Evolutionary conservation across 2,329 filamentous ascomycete species (phyloP).

Genomic region (Endoconidiophora polonica): DNA sequence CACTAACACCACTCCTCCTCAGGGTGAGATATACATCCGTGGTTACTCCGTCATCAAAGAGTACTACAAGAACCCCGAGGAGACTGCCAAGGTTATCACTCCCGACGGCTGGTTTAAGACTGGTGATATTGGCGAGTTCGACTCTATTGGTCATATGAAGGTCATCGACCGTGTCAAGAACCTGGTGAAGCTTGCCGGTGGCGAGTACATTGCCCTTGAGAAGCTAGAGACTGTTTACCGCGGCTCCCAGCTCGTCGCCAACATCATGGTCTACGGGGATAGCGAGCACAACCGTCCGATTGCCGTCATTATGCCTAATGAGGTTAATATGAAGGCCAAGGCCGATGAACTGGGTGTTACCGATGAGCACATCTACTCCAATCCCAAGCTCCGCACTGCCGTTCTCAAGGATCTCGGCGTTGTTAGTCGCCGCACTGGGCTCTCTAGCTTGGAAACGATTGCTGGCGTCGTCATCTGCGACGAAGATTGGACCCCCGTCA

Average conservation of each 20-base stretch:
- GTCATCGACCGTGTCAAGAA: slow-evolving; percentile 98
- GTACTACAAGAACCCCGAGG: slow-evolving; percentile 75
- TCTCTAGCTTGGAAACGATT: slow-evolving; percentile 57
- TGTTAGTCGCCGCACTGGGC: slow-evolving; percentile 46
- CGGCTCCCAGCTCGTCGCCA: slow-evolving; percentile 58
- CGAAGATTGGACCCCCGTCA: slow-evolving; percentile 76
- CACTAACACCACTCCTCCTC: slow-evolving; percentile 55
- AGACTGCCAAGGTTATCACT: slow-evolving; percentile 63
- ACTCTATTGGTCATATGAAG: slow-evolving; percentile 58
- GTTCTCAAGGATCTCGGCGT: slow-evolving; percentile 52
- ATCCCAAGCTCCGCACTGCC: slow-evolving; percentile 44
- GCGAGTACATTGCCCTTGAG: slow-evolving; percentile 93
- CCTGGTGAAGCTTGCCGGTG: slow-evolving; percentile 84
- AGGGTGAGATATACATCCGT: slow-evolving; percentile 84
- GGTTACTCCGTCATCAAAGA: slow-evolving; percentile 57
- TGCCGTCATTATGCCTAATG: slow-evolving; percentile 58
- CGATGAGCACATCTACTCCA: slow-evolving; percentile 49
- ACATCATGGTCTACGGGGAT: slow-evolving; percentile 77
- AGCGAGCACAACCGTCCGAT: slow-evolving; percentile 59
- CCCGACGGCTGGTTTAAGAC: slow-evolving; percentile 93
- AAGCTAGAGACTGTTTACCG: slow-evolving; percentile 89
- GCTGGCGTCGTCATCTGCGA: slow-evolving; percentile 62
- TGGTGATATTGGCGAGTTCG: slow-evolving; percentile 86
- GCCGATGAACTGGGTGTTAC: slow-evolving; percentile 45
- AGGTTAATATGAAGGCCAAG: slow-evolving; percentile 43